Base-by-base conservation (phyloP, 306 rosid genomes). In the Vicia faba region DNA sequence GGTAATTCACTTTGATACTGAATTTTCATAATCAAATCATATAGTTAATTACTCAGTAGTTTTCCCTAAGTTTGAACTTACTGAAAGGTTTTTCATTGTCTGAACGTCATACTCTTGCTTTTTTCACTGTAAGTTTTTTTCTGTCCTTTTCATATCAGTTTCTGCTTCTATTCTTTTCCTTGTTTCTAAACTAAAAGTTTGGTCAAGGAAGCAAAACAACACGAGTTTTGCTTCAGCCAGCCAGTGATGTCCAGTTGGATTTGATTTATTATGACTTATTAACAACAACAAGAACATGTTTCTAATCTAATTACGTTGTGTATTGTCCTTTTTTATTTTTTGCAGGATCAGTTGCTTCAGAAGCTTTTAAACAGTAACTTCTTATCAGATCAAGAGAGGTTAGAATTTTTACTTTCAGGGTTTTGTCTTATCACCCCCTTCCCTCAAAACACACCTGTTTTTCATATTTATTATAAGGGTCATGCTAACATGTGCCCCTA, bases 301-400 rank as follows among this genome's bases (percentile, higher is more conserved):
- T 64, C 51, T 69, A 59, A 58, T 73, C 29, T 48, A 53, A 25
- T 69, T 51, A 51, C 41, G 33, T 5, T 35, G 56, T 26, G 43
- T 70, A 20, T 53, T 31, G 13, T 44, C 33, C 5, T 51, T 12
- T 59, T 77, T 51, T 29, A 61, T 43, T 57, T 79, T 36, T 68
- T 58, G 69, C 62, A 92, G 98, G 96, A 92, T 79, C 87, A 86
- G 16, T 78, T 89, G 82, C 96, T 91, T 49, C 92, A 83, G 85
- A 92, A 79, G 54, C 96, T 92, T 87, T 59, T 89, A 3, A 68
- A 41, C 41, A 89, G 82, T 53, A 49, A 75, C 62, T 87, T 68
- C 79, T 79, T 87, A 84, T 76, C 96, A 45, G 88, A 89, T 35
- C 86, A 84, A 63, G 98, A 92, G 83, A 89, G 96, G 98, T 87